phyloP scores from a whole-genome alignment of 2,329 filamentous ascomycete species.

The Talaromyces sp. region DNA sequence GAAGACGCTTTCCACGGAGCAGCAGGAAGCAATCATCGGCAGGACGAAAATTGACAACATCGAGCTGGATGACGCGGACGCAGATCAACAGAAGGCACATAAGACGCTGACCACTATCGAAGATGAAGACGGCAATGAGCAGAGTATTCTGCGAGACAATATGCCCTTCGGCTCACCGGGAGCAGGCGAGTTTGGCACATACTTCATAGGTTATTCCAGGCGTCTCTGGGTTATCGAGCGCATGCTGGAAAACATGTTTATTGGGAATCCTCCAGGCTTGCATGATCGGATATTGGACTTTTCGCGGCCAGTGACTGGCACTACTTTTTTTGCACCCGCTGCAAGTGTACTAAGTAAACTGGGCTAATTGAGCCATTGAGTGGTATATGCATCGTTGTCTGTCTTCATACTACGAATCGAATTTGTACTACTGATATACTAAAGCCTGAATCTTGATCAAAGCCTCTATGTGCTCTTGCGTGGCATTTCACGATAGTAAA shows the following conservation, averaged over 20 bases:
- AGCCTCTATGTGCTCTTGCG: too few species aligned
- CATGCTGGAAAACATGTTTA: constrained; percentile 59
- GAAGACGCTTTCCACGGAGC: constrained; percentile 47
- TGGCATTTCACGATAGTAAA: too few species aligned
- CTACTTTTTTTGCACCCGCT: constrained; percentile 54
- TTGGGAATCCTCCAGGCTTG: constrained; percentile 52
- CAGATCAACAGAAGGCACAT: constrained; percentile 49
- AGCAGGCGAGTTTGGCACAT: constrained; percentile 53
- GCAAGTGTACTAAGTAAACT: constrained; percentile 27
- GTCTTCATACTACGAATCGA: neutral
- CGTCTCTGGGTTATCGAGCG: constrained; percentile 57
- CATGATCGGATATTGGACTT: constrained; percentile 58
- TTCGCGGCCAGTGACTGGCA: constrained; percentile 52
- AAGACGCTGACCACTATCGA: constrained; percentile 56
- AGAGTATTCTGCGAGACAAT: constrained; percentile 57
- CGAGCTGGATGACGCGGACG: constrained; percentile 53
- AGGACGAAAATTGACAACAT: constrained; percentile 58
- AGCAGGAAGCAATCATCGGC: constrained; percentile 57
- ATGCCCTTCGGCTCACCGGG: constrained; percentile 60
- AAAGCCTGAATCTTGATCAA: too few species aligned
- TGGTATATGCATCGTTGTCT: neutral
- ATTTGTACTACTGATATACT: neutral
- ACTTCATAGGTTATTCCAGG: constrained; percentile 56
- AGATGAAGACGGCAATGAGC: constrained; percentile 50
- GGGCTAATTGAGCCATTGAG: constrained; percentile 26